These are phyloP conservation scores for Ailanthus altissimus DNA, from an alignment of 345 rosid species.

Conservation along the genomic window DNA sequence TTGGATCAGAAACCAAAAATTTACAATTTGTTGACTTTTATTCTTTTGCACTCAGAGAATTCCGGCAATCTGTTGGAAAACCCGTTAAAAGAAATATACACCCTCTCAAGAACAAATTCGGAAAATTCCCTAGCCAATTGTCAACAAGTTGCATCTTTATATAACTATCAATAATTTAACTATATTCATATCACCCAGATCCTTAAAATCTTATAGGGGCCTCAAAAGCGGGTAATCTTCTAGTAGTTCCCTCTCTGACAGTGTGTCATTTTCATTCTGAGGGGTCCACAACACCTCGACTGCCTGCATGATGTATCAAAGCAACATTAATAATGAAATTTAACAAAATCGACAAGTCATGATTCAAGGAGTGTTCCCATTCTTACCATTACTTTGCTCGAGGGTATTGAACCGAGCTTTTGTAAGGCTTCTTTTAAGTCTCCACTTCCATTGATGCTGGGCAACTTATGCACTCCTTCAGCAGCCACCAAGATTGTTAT, in stretches of 20 bases:
- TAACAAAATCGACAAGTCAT: not conserved
- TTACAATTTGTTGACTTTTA: not conserved
- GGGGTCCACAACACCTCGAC: constrained; percentile 99
- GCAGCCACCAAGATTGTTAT: constrained; percentile 92
- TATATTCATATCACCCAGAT: constrained; percentile 36
- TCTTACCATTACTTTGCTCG: constrained; percentile 70
- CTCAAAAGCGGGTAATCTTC: constrained; percentile 92
- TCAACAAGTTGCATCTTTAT: not conserved
- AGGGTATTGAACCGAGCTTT: constrained; percentile 73
- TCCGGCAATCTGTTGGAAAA: not conserved
- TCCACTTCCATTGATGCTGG: constrained; percentile 57
- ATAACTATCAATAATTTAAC: constrained; percentile 7
- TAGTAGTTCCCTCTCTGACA: constrained; percentile 75
- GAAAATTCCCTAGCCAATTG: not conserved
- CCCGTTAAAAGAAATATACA: not conserved
- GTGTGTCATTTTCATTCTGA: constrained; percentile 73
- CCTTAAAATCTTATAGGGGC: constrained; percentile 49
- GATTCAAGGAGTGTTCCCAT: not conserved
- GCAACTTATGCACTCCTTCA: constrained; percentile 79
- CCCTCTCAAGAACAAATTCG: constrained; percentile 12
- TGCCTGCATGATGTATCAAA: constrained; percentile 52
- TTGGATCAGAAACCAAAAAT: not conserved
- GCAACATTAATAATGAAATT: constrained; percentile 17
- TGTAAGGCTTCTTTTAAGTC: constrained; percentile 86
- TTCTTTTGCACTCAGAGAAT: not conserved